These are phyloP conservation scores for Phyllosticta paracitricarpa DNA, from an alignment of 2,329 filamentous ascomycete genomes.

Conservation along the genomic window DNA sequence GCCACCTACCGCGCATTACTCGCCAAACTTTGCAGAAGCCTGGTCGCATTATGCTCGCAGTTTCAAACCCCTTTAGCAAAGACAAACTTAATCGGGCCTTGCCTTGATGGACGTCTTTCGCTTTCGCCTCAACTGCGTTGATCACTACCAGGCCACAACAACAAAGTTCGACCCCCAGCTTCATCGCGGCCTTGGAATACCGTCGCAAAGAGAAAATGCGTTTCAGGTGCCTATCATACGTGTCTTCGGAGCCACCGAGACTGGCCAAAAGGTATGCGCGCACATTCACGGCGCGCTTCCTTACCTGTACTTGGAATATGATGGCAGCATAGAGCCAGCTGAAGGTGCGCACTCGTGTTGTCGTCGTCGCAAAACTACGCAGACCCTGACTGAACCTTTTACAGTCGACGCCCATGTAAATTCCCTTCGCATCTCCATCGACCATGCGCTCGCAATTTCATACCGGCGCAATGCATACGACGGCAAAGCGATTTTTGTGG, in stretches of 20 bases:
- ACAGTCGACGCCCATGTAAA: constrained; percentile 67
- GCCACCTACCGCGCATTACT: background rate
- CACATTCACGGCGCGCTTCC: constrained; percentile 94
- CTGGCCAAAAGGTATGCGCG: constrained; percentile 89
- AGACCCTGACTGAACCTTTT: constrained; percentile 9
- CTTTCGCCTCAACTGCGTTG: constrained; percentile 88
- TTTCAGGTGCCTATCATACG: constrained; percentile 78
- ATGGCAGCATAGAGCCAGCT: constrained; percentile 54
- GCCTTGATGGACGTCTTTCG: constrained; percentile 64
- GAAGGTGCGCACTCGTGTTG: constrained; percentile 46
- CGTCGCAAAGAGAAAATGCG: constrained; percentile 48
- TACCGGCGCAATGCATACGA: constrained; percentile 69
- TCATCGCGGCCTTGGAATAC: constrained; percentile 50
- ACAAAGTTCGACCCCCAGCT: constrained; percentile 74
- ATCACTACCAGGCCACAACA: constrained; percentile 78
- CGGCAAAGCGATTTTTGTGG: constrained; percentile 64
- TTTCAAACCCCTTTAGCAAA: background rate
- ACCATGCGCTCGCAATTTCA: constrained; percentile 77
- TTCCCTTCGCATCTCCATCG: constrained; percentile 74
- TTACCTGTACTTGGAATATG: constrained; percentile 87
- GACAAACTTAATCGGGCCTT: background rate
- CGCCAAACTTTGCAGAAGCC: background rate
- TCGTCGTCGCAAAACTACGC: constrained; percentile 12
- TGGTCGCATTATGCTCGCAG: constrained; percentile 1
- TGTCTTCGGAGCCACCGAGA: constrained; percentile 86